A percentile compares a stretch with the other conserved stretches of the same genome.
Evolutionary conservation across 2,329 filamentous ascomycete genomes (phyloP).

Genomic region (Teratosphaeria gauchensis): DNA sequence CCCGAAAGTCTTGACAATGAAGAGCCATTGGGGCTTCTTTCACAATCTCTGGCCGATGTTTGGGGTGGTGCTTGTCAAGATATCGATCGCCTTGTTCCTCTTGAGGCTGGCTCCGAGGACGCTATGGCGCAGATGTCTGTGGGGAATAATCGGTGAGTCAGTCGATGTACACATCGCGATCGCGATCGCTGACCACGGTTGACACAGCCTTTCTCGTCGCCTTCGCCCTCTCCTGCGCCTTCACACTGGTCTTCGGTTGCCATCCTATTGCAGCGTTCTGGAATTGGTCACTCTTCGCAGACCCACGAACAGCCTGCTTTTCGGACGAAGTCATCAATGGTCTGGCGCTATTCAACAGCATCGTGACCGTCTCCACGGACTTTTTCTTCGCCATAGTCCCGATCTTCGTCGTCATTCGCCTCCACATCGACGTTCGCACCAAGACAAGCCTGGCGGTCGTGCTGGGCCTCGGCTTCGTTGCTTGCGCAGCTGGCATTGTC

Average conservation of each 20-base stretch:
- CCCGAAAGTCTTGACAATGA: constrained; percentile 23
- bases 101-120: constrained; percentile 33
- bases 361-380: constrained; percentile 32
- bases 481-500: constrained; percentile 34
- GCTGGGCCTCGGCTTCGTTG: constrained; percentile 32
- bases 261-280: constrained; percentile 37
- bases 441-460: constrained; percentile 30
- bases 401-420: constrained; percentile 33
- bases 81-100: constrained; percentile 40
- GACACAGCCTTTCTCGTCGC: constrained; percentile 32
- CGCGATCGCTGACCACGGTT: constrained; percentile 8
- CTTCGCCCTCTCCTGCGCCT: constrained; percentile 34
- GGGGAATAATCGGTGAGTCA: constrained; percentile 31
- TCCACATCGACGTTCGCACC: constrained; percentile 35
- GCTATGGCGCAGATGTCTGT: constrained; percentile 33
- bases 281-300: constrained; percentile 28
- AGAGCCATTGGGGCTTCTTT: constrained; percentile 35
- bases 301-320: constrained; percentile 35
- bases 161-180: not conserved
- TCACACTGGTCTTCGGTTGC: constrained; percentile 42
- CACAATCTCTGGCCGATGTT: constrained; percentile 40
- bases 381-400: constrained; percentile 34
- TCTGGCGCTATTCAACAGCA: constrained; percentile 40
- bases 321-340: constrained; percentile 30
- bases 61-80: constrained; percentile 37